Evolutionary conservation across 1,284 basidiomycete genomes (phyloP), one percentile per base, ranked within the genome.

Genomic region (Anthracocystis setariae): DNA sequence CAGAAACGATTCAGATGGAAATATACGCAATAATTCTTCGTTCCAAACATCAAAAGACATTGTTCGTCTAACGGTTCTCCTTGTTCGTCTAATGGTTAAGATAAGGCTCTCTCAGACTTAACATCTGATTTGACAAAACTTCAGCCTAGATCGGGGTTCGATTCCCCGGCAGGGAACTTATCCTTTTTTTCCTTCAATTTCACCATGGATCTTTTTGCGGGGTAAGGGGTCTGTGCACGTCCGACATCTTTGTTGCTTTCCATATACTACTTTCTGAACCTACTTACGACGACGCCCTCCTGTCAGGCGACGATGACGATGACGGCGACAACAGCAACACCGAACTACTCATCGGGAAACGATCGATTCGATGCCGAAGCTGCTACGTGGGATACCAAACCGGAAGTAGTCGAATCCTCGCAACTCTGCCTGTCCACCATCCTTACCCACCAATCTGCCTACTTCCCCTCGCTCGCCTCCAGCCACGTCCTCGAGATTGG

Each of bases 91-190:
- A 29, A 29, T 29, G 29, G 29, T 29, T 29, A 29, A 29, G 29
- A 29, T 29, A 29, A 29, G 29, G 29, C 29, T 29, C 29, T 29
- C 29, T 29, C 29, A 29, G 12, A 29, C 29, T 29, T 29, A 29
- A 29, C 29, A 29, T 29, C 12, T 12, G 33, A 35, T 29, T 7
- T 37, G 12, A 9, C 15, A 17, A 15, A 37, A n/a, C 5, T 17
- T n/a, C 61, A 59, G 68, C 51, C 55, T 58, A 72, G 63, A 66
- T 72, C 68, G 59, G 68, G 68, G 68, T 72, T 72, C 68, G 68
- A 72, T 72, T 72, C 68, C 68, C 62, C 59, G 68, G 68, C 63
- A 54, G 63, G 68, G 68, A 72, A 71, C 29, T 29, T 29, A 7
- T 29, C 12, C 12, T 29, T 29, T 29, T 29, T 29, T 29, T 29